phyloP scores from a whole-genome alignment of 495 filamentous ascomycete genomes.

The Aspergillus indologenus region DNA sequence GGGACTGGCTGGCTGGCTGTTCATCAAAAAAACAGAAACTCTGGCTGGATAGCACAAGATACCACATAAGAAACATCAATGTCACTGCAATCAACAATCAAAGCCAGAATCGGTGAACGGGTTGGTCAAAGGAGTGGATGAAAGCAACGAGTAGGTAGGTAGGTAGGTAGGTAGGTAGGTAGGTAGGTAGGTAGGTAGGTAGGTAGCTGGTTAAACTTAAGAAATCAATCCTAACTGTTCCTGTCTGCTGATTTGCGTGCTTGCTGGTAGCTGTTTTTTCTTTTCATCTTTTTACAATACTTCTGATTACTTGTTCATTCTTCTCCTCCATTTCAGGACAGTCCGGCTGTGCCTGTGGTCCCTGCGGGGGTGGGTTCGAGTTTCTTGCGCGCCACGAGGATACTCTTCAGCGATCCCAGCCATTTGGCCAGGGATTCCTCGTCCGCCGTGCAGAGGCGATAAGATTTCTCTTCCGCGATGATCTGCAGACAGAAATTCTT shows the following conservation, averaged over 20 bases:
- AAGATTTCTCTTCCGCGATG: slow-evolving; percentile 91
- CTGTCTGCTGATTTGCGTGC: neutral
- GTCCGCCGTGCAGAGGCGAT: slow-evolving; percentile 76
- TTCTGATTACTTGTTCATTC: neutral
- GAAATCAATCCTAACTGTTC: too few species aligned
- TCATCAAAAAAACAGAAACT: too few species aligned
- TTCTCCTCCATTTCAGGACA: neutral
- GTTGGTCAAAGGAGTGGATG: neutral
- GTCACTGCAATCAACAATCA: too few species aligned
- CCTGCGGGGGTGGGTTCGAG: slow-evolving; percentile 13
- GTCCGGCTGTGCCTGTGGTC: neutral
- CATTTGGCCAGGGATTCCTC: slow-evolving; percentile 83
- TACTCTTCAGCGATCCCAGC: slow-evolving; percentile 86
- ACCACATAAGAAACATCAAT: neutral
- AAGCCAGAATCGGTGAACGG: too few species aligned
- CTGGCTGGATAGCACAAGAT: neutral
- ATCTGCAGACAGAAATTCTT: slow-evolving; percentile 88
- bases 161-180: neutral
- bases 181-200: neutral
- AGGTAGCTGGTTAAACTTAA: neutral
- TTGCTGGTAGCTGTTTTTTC: neutral
- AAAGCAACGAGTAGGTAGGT: too few species aligned
- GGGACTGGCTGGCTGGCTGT: neutral
- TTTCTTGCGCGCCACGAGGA: slow-evolving; percentile 62
- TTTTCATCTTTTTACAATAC: neutral